Percentiles rank a stretch among this genome's conserved stretches.
Evolutionary conservation across 495 filamentous ascomycete species (phyloP).

Genomic region (Barbatosphaeria neglecta): DNA sequence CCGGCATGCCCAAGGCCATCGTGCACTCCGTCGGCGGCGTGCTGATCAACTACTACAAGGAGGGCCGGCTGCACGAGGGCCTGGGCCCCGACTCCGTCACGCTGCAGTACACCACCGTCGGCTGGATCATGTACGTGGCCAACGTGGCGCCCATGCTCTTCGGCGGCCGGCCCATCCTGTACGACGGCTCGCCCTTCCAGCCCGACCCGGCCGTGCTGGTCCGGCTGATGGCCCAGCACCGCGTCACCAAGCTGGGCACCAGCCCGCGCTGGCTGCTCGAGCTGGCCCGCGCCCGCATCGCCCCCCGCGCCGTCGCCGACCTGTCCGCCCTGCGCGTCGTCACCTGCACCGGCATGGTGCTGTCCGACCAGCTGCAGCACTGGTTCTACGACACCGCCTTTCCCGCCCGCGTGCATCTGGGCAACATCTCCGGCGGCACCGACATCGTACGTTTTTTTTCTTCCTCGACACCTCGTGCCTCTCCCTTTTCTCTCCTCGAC

Average conservation of each 20-base stretch:
- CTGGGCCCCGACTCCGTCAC: constrained; percentile 33
- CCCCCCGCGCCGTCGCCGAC: constrained; percentile 49
- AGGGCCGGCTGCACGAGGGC: constrained; percentile 49
- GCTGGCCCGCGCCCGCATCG: constrained; percentile 45
- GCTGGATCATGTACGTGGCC: constrained; percentile 78
- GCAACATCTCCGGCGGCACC: constrained; percentile 68
- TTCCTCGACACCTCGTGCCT: not conserved
- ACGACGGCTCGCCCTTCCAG: constrained; percentile 68
- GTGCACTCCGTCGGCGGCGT: constrained; percentile 57
- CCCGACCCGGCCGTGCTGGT: constrained; percentile 51
- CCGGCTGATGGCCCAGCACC: constrained; percentile 44
- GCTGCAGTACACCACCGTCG: constrained; percentile 53
- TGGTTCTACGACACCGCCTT: constrained; percentile 81
- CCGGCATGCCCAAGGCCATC: constrained; percentile 65
- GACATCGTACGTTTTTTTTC: constrained; percentile 42
- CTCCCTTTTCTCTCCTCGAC: too few relatives aligned
- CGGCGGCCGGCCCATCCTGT: constrained; percentile 50
- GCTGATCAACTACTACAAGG: constrained; percentile 47
- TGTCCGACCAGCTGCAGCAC: constrained; percentile 58
- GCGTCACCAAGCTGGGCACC: constrained; percentile 51
- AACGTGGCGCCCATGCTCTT: constrained; percentile 39
- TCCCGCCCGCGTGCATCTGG: constrained; percentile 48
- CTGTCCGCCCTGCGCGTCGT: constrained; percentile 47
- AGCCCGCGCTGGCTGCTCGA: constrained; percentile 67
- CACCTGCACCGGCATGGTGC: constrained; percentile 66